Evolutionary conservation across 805 yeast species (phyloP), one percentile per base, ranked within the genome.

Genomic region (Ogataea ganodermae): DNA sequence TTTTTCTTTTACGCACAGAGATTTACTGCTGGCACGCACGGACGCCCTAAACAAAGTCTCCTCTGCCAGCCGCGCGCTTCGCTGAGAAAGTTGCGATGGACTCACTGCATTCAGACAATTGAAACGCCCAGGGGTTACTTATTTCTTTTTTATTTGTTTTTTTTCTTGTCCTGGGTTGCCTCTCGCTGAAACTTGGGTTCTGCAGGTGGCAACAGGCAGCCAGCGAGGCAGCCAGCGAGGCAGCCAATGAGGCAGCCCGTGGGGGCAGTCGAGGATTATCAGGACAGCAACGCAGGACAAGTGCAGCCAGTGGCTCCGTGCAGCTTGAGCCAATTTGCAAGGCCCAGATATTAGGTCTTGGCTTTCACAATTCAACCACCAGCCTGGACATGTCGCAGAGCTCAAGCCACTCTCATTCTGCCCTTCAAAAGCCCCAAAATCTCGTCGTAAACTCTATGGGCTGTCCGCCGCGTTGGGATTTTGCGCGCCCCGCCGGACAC

Each of bases 121-220:
- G 40, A 23, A 12, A 31, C 40, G 12, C 6, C 30, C 40, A 36
- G 40, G 40, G 40, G 40, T 36, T 16, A 18, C 17, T 8, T 22
- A 8, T 22, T n/a, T 21, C 24, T 20, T 35, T 35, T n/a, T 17
- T n/a, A n/a, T n/a, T n/a, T n/a, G n/a, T 22, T 35, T 30, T 30
- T 30, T 6, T 4, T 20, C 18, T 18, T 33, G 36, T 8, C 14
- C 14, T 17, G n/a, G 23, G 12, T 33, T 33, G 22, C 21, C 18
- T 30, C 33, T 30, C 17, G 33, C 33, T 30, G 33, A 30, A 30
- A 30, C 16, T 30, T n/a, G n/a, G n/a, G 8, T 30, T 12, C 33
- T 30, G 33, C 33, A 30, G 9, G 33, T 30, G 33, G 14, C 5
- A 30, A 30, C 3, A 13, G 33, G 16, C 33, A 30, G 17, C 33